These are phyloP conservation scores for Yarrowia osloensis DNA, from an alignment of 805 yeast species.

Conservation along the genomic window DNA sequence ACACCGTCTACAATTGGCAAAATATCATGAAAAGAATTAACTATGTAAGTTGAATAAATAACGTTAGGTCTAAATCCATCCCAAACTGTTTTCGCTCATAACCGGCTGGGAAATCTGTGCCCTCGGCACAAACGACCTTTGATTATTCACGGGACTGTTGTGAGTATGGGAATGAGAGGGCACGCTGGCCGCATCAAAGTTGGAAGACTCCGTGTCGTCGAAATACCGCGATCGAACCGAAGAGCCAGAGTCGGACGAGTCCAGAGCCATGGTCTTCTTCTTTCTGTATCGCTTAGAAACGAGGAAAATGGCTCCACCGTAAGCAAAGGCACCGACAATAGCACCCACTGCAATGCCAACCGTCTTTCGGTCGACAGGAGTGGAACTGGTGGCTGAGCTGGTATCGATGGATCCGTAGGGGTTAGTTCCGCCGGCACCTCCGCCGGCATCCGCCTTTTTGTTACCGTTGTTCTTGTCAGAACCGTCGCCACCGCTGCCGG, in stretches of 20 bases:
- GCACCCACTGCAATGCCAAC: conserved; percentile 85
- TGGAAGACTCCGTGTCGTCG: conserved; percentile 33
- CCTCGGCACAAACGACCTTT: conserved; percentile 29
- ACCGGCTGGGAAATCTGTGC: conserved; percentile 45
- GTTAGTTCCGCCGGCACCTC: conserved; percentile 36
- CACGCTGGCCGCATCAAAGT: conserved; percentile 36
- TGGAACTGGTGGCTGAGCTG: conserved; percentile 35
- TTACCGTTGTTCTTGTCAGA: conserved; percentile 25
- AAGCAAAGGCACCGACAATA: conserved; percentile 69
- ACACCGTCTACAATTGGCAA: background rate
- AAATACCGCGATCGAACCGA: conserved; percentile 26
- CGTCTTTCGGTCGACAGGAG: conserved; percentile 49
- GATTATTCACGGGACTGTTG: conserved; percentile 26
- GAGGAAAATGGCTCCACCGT: conserved; percentile 61
- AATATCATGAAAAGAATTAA: conserved; percentile 19
- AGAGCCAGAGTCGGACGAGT: conserved; percentile 32
- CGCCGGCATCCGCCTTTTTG: conserved; percentile 16
- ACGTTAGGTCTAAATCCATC: conserved; percentile 42
- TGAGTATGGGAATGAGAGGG: conserved; percentile 32
- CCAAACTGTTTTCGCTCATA: conserved; percentile 46
- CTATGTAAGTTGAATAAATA: conserved; percentile 27
- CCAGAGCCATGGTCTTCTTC: conserved; percentile 35
- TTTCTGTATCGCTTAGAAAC: conserved; percentile 52
- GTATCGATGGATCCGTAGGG: conserved; percentile 41
- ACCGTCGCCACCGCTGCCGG: background rate